These are phyloP conservation scores for Euphorbia tirucalli DNA, from an alignment of 345 rosid genomes.

Conservation along the genomic window DNA sequence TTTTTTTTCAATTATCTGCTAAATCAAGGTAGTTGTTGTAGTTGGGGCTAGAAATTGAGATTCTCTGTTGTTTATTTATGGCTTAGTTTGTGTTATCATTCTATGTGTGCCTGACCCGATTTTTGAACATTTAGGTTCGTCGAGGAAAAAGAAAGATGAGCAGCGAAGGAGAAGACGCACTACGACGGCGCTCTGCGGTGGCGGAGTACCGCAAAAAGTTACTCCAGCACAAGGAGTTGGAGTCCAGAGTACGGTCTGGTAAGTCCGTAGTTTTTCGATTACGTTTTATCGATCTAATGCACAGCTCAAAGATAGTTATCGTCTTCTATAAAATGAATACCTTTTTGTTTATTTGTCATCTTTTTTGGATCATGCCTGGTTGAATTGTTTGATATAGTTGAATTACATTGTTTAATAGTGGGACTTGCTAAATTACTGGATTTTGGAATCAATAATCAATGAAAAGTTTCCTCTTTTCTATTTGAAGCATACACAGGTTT, in stretches of 20 bases:
- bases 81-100: background rate
- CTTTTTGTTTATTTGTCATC: background rate
- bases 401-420: background rate
- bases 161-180: conserved; percentile 63
- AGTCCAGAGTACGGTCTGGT: conserved; percentile 82
- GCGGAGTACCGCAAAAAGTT: conserved; percentile 85
- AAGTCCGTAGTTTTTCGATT: background rate
- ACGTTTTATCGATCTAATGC: background rate
- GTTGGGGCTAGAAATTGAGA: background rate
- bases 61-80: background rate
- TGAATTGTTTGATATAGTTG: background rate
- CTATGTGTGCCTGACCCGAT: background rate
- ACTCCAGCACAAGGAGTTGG: conserved; percentile 86
- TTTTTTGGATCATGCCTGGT: background rate
- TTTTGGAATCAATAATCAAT: background rate
- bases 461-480: too few relatives aligned
- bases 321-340: background rate
- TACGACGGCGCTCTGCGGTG: conserved; percentile 56
- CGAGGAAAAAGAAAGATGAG: conserved; percentile 1
- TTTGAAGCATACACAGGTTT: too few relatives aligned
- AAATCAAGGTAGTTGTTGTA: background rate
- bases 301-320: background rate
- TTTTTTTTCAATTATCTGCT: background rate
- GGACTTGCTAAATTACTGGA: background rate
- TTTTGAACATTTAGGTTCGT: background rate